Conservation (phyloP, 1,284 basidiomycete genomes). For the Athelia sp. region DNA sequence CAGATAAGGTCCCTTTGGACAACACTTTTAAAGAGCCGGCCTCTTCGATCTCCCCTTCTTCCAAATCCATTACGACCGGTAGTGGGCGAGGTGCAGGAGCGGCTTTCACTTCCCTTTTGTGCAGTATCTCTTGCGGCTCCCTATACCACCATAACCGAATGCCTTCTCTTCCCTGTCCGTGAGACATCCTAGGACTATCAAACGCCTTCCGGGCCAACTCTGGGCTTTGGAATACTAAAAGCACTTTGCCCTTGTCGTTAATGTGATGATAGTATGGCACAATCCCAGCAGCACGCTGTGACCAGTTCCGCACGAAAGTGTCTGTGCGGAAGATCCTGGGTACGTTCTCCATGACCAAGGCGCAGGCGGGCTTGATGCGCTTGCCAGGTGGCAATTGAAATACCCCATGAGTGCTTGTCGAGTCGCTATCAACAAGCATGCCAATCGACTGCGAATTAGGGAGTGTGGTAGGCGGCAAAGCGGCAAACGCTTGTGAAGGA, state of each 20-base stretch:
- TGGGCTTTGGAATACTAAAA: slow-evolving; percentile 30
- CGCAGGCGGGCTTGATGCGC: slow-evolving; percentile 34
- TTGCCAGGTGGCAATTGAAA: slow-evolving; percentile 1
- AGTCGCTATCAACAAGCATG: no score
- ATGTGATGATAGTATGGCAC: slow-evolving; percentile 22
- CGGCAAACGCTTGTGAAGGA: no score
- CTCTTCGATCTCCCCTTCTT: slow-evolving; percentile 39
- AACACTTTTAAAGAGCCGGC: slow-evolving; percentile 20
- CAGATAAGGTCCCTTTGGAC: slow-evolving; percentile 17
- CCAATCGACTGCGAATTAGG: no score
- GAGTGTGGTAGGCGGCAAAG: no score
- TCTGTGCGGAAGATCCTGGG: slow-evolving; percentile 45
- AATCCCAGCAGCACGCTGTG: slow-evolving; percentile 31
- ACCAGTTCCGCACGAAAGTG: slow-evolving; percentile 41
- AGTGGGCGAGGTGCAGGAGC: slow-evolving; percentile 12
- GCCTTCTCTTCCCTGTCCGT: slow-evolving; percentile 29
- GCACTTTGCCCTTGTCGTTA: no score
- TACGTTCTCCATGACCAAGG: slow-evolving; percentile 54
- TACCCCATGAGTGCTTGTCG: slow-evolving; percentile 5
- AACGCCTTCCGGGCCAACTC: slow-evolving; percentile 44
- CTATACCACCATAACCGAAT: slow-evolving; percentile 56
- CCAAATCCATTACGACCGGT: slow-evolving; percentile 28
- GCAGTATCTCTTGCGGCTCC: no score
- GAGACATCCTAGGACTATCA: slow-evolving; percentile 40
- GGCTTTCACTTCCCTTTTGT: no score